Base-by-base conservation (phyloP, 2,329 filamentous ascomycete genomes). In the Elsinoe ampelina region DNA sequence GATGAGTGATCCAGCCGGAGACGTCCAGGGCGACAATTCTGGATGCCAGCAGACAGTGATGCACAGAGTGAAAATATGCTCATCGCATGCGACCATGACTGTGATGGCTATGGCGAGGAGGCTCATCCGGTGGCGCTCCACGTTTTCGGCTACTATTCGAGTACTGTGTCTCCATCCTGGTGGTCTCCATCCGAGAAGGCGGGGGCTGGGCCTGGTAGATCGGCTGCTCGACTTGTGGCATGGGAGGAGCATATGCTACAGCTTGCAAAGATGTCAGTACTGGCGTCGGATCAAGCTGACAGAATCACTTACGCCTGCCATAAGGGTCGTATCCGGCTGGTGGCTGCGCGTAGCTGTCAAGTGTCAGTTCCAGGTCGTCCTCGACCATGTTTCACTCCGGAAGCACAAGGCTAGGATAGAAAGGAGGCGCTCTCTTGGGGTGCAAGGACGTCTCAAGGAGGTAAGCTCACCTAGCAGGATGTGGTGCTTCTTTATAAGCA, bases 281-380 rank as follows among this genome's bases (percentile, higher is more conserved):
- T 42, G 19, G 5, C 3, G 17, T 32, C 20, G 5, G 10, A 15
- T 8, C 10, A 34, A 2, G 7, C 12, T 10, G 3, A 11, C 13
- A 2, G 11, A n/a, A 26, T 10, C 2, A 59, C 60, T 61, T 55
- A 61, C 60, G 55, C 20, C 59, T 55, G 36, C 57, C 59, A 30
- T 60, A 60, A 10, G 50, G 55, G 35, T 61, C 60, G 38, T 55
- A 58, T 5, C 51, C 47, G 32, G 32, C 39, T 15, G 54, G 50
- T 4, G 36, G 55, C 48, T 30, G 26, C 26, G 57, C 39, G 19
- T 58, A 58, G 22, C 52, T 60, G 57, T 57, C 12, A 2, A 30
- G 11, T 26, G 57, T 36, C 20, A 36, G 43, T 30, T 8, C 3
- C 7, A 7, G 26, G 26, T 5, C 26, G 26, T 30, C 26, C 26